Evolutionary conservation across 75 land plant genomes (phyloP).

Genomic region (Cryptomeria japonica): DNA sequence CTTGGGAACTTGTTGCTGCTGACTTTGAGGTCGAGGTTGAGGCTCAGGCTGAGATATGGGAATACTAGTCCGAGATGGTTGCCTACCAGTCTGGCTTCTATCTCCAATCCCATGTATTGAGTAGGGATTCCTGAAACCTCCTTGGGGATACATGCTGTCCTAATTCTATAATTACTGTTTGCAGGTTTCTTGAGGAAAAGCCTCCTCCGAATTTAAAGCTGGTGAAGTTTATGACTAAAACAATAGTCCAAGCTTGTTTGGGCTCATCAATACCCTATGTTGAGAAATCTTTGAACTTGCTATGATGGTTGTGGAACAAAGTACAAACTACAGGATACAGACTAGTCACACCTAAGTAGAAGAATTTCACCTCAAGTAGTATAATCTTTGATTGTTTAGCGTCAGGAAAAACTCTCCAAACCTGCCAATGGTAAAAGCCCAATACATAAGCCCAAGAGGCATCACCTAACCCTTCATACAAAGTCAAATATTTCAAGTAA

Average conservation of each 20-base stretch:
- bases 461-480: no score
- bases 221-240: neutral
- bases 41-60: neutral
- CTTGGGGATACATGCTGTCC: neutral
- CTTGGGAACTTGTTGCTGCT: neutral
- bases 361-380: neutral
- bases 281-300: no score
- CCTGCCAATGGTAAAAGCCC: no score
- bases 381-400: neutral
- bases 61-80: neutral
- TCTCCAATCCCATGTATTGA: neutral
- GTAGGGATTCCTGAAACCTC: neutral
- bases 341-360: neutral
- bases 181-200: neutral
- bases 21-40: neutral
- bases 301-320: neutral
- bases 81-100: neutral
- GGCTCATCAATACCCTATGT: neutral
- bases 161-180: no score
- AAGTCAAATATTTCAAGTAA: no score
- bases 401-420: no score
- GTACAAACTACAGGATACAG: neutral
- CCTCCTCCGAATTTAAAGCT: neutral
- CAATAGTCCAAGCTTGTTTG: neutral
- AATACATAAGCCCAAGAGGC: no score